Evolutionary conservation across 768 basidiomycete genomes (phyloP), one percentile per base, ranked within the genome.

Genomic region (Amanita polypyramis): DNA sequence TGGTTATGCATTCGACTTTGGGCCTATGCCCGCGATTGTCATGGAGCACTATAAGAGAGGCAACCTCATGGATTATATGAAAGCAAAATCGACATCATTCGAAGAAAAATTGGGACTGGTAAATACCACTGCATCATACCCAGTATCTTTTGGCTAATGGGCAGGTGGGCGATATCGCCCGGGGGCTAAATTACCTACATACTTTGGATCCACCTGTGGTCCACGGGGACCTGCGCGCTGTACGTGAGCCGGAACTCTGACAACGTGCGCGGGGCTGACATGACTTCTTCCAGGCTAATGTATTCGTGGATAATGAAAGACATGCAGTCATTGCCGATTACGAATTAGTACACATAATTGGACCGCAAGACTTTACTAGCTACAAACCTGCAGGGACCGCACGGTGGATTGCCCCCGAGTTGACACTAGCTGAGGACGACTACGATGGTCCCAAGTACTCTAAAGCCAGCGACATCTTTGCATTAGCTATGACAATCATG

Each of bases 361-460:
- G 55, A 6, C 20, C 46, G 4, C 45, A 53, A 11, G 55, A 60
- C 11, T 59, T 58, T 38, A 60, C 60, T 9, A 57, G 56, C 1
- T 47, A 51, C 8, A 56, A 57, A 21, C 57, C 57, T 3, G 57
- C 58, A 1, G 61, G 61, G 0, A 53, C 54, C 11, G 52, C 55
- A 9, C 39, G 65, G 25, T 67, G 65, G 65, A 60, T 53, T 29
- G 62, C 65, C 2, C 65, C 65, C 0, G 65, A 67, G 51, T 47
- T 65, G 6, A 56, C 64, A n/a, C 43, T 55, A 5, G 50, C 57
- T 4, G 48, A 51, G 4, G 48, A 45, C 6, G 41, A 56, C 3
- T 45, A 52, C 14, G 35, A 47, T 0, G n/a, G 37, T 9, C 23
- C 47, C 1, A 25, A 49, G n/a, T 56, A 47, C 37, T 52, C 55